Percentiles rank a stretch among this genome's conserved stretches.
Evolutionary conservation across 2,329 filamentous ascomycete species (phyloP).

Genomic region (Hirsutella thompsonii): DNA sequence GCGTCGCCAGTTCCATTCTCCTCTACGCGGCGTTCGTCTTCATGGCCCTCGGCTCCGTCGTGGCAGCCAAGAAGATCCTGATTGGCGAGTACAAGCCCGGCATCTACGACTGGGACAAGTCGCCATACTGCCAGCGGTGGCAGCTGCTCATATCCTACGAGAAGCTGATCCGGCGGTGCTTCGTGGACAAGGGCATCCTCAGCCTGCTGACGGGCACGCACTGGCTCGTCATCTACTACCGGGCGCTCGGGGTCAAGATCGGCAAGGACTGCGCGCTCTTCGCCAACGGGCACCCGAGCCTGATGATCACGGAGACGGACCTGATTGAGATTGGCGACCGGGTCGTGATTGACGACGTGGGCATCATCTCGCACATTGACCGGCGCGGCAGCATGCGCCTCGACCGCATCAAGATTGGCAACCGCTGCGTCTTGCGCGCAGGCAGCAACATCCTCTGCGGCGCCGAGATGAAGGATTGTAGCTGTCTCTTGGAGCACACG

Average conservation of each 20-base stretch:
- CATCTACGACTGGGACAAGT: conserved; percentile 44
- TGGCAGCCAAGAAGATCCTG: conserved; percentile 36
- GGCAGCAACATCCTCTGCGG: conserved; percentile 38
- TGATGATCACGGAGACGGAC: conserved; percentile 45
- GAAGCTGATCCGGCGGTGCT: conserved; percentile 34
- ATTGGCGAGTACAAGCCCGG: conserved; percentile 37
- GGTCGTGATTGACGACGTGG: conserved; percentile 40
- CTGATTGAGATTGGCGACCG: conserved; percentile 38
- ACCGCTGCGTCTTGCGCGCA: conserved; percentile 37
- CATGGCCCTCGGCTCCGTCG: conserved; percentile 27
- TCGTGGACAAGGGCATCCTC: conserved; percentile 34
- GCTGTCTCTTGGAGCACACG: conserved; percentile 42
- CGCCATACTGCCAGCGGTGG: conserved; percentile 45
- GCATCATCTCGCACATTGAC: conserved; percentile 43
- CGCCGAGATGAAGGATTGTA: conserved; percentile 32
- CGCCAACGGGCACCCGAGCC: conserved; percentile 34
- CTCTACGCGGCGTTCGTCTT: conserved; percentile 29
- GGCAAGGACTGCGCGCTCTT: conserved; percentile 42
- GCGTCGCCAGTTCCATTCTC: conserved; percentile 23
- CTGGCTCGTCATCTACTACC: conserved; percentile 39
- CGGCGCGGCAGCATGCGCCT: conserved; percentile 42
- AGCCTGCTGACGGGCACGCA: conserved; percentile 39
- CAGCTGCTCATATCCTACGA: conserved; percentile 40
- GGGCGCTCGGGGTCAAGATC: conserved; percentile 36
- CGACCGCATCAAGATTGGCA: conserved; percentile 35